These are phyloP conservation scores for Hibiscus trionum DNA, from an alignment of 345 rosid genomes.

Conservation along the genomic window DNA sequence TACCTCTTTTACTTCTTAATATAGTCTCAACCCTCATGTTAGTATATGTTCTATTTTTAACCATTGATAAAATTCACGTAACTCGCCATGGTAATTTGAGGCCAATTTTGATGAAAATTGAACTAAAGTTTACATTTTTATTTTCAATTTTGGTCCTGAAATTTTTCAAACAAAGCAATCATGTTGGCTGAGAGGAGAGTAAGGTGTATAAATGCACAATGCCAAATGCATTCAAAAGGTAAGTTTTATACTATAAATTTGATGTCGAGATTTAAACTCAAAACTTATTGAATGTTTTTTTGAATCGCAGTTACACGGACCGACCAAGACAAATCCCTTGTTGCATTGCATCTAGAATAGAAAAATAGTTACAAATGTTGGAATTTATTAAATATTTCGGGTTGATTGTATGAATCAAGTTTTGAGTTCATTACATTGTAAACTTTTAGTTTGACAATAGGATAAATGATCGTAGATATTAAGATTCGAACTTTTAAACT, in stretches of 20 bases:
- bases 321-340: no score
- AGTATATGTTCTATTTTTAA: no score
- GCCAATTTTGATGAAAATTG: neutral
- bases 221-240: slow-evolving; percentile 84
- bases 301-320: no score
- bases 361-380: no score
- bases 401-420: neutral
- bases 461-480: neutral
- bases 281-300: neutral
- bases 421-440: no score
- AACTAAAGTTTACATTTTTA: slow-evolving; percentile 1
- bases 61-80: no score
- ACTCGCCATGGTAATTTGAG: neutral
- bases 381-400: no score
- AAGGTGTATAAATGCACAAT: slow-evolving; percentile 76
- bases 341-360: no score
- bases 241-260: slow-evolving; percentile 16
- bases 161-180: slow-evolving; percentile 60
- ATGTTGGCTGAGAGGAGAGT: slow-evolving; percentile 74
- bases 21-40: no score
- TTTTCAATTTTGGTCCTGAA: slow-evolving; percentile 47
- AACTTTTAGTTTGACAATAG: no score
- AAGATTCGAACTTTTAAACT: neutral
- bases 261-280: neutral
- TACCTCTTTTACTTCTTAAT: no score